Conservation (phyloP, 2,329 filamentous ascomycete genomes). For the Elsinoe ampelina region DNA sequence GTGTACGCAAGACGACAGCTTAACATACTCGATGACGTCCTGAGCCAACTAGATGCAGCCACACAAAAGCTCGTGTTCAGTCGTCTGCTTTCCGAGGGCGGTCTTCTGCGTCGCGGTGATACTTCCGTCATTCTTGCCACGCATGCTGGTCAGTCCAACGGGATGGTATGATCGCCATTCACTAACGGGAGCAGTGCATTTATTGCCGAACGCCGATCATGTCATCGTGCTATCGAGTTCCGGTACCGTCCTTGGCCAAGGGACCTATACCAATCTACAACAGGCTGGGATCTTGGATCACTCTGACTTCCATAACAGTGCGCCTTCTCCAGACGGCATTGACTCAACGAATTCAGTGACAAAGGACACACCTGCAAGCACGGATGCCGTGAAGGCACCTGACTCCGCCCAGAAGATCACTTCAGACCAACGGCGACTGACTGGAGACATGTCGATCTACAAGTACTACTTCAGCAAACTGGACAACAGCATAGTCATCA, state of each 20-base stretch:
- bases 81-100: constrained; percentile 36
- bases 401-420: too few relatives aligned
- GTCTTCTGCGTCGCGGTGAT: constrained; percentile 36
- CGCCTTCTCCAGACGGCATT: not conserved
- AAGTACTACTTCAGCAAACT: constrained; percentile 22
- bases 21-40: constrained; percentile 43
- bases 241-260: constrained; percentile 32
- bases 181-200: not conserved
- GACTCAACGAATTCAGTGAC: not conserved
- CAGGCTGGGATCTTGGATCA: not conserved
- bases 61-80: constrained; percentile 42
- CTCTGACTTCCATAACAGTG: not conserved
- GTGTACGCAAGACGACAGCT: constrained; percentile 42
- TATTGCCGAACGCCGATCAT: constrained; percentile 26
- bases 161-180: not conserved
- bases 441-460: constrained; percentile 35
- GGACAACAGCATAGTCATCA: constrained; percentile 22
- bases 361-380: too few relatives aligned
- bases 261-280: not conserved
- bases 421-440: constrained; percentile 14
- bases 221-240: constrained; percentile 33
- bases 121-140: constrained; percentile 33
- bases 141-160: constrained; percentile 24
- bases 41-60: constrained; percentile 41
- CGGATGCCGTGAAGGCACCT: too few relatives aligned